Conservation (phyloP, 441 rosid species). For the Eruca vesicaria region DNA sequence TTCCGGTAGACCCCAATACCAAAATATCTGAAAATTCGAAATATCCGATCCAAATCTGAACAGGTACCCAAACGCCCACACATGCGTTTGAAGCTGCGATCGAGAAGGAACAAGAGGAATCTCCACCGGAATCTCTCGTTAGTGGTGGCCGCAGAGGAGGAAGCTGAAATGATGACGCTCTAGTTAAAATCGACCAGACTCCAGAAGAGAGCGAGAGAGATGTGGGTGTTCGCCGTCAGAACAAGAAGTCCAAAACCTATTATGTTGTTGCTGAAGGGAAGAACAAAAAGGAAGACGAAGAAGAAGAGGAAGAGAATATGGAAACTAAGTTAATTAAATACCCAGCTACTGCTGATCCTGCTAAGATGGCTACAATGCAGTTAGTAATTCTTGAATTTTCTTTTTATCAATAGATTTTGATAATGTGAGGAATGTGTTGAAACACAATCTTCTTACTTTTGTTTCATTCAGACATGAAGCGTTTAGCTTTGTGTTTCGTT, state of each 20-base stretch:
- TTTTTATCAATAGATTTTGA: constrained; percentile 83
- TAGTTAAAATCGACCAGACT: constrained; percentile 8
- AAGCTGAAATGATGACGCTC: constrained; percentile 16
- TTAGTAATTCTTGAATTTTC: constrained; percentile 35
- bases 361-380: constrained; percentile 89
- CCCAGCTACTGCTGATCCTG: constrained; percentile 68
- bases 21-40: no score
- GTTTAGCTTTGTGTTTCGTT: neutral
- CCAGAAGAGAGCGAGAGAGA: constrained; percentile 43
- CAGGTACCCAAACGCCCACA: constrained; percentile 60
- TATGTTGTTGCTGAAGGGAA: constrained; percentile 22
- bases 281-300: constrained; percentile 72
- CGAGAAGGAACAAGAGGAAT: constrained; percentile 76
- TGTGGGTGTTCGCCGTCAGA: constrained; percentile 11
- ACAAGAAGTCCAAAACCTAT: constrained; percentile 22
- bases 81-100: constrained; percentile 72
- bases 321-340: constrained; percentile 78
- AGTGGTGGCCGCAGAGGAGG: constrained; percentile 11
- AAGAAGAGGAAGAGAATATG: constrained; percentile 86
- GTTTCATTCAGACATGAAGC: neutral
- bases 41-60: no score
- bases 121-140: constrained; percentile 59
- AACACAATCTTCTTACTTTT: no score
- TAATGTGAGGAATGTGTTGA: constrained; percentile 65
- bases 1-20: no score